A percentile compares a stretch with the other conserved stretches of the same genome.
Conservation (phyloP, 2,329 filamentous ascomycete species). For the Arthroderma uncinatum region DNA sequence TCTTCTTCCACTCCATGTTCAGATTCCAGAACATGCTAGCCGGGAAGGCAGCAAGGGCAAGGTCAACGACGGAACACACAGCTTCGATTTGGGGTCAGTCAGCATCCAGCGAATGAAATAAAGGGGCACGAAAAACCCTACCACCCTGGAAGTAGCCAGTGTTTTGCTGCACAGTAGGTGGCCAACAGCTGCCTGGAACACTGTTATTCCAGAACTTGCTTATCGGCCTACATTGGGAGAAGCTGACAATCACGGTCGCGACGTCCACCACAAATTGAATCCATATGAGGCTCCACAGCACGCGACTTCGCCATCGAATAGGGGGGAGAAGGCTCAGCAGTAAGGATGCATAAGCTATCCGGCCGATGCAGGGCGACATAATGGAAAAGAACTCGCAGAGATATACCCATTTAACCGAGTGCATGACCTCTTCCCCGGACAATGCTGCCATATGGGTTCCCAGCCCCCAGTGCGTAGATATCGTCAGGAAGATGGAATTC, state of each 20-base stretch:
- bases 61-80: conserved; percentile 11
- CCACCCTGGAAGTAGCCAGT: conserved; percentile 11
- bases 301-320: conserved; percentile 7
- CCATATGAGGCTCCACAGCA: conserved; percentile 10
- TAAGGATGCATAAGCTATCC: conserved; percentile 12
- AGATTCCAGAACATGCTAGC: conserved; percentile 12
- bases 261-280: conserved; percentile 8
- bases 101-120: not conserved
- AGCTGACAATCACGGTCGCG: conserved; percentile 8
- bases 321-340: conserved; percentile 10
- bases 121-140: not conserved
- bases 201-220: conserved; percentile 8
- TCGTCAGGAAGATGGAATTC: conserved; percentile 8
- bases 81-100: conserved; percentile 6
- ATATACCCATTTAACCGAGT: conserved; percentile 12
- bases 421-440: conserved; percentile 3
- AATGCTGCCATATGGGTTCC: conserved; percentile 11
- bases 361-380: conserved; percentile 12
- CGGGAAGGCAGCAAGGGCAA: conserved; percentile 13
- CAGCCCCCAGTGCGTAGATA: conserved; percentile 10
- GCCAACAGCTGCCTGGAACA: conserved; percentile 10
- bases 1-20: conserved; percentile 9
- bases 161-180: conserved; percentile 8
- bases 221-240: conserved; percentile 9
- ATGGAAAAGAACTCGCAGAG: conserved; percentile 12